A percentile compares a stretch with the other conserved stretches of the same genome.
Evolutionary conservation across 192 early-diverging fungal genomes (phyloP).

Genomic region (Coemansia umbellata): DNA sequence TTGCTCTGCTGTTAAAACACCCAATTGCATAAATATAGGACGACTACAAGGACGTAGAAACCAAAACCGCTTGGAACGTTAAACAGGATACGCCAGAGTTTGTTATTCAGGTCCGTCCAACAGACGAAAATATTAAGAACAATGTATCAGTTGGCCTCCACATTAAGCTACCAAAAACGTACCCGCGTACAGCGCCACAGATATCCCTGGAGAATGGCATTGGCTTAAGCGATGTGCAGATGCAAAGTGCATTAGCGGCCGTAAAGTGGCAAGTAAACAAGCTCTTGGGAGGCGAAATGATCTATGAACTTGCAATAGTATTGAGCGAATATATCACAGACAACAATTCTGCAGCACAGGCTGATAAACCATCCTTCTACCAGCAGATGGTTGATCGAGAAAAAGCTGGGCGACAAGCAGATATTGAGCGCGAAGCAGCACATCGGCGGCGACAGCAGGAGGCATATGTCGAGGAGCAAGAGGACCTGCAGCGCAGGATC

Average conservation of each 20-base stretch:
- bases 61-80: conserved; percentile 48
- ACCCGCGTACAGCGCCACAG: conserved; percentile 62
- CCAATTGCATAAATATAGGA: conserved; percentile 14
- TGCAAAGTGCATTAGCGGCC: conserved; percentile 41
- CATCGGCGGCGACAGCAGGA: conserved; percentile 4
- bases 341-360: conserved; percentile 55
- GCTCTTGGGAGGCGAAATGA: conserved; percentile 60
- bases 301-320: conserved; percentile 59
- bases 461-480: conserved; percentile 22
- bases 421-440: conserved; percentile 25
- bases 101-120: conserved; percentile 23
- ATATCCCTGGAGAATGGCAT: conserved; percentile 49
- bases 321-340: conserved; percentile 59
- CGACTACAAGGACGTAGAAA: conserved; percentile 37
- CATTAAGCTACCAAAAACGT: conserved; percentile 59
- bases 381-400: conserved; percentile 49
- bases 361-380: conserved; percentile 39
- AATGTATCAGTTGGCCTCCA: conserved; percentile 31
- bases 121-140: conserved; percentile 24
- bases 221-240: conserved; percentile 54
- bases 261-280: conserved; percentile 34
- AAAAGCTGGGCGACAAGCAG: conserved; percentile 14
- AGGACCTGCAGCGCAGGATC: conserved; percentile 38
- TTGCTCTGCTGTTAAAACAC: background rate
- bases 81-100: conserved; percentile 35